A percentile compares a stretch with the other conserved stretches of the same genome.
Evolutionary conservation across 768 basidiomycete species (phyloP).

Genomic region (Lanmaoa pseudosensibilis): DNA sequence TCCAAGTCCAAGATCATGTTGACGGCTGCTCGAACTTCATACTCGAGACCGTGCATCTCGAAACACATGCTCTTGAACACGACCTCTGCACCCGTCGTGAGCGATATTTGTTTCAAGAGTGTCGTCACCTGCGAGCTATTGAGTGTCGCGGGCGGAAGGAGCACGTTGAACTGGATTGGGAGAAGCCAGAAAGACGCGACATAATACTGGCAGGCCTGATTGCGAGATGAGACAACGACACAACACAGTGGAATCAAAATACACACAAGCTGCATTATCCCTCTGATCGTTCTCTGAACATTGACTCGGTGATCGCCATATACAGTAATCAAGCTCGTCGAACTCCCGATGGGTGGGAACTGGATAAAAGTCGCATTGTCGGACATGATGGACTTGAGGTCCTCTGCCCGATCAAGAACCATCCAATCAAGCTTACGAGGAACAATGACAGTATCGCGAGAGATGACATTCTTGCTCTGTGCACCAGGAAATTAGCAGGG

Average conservation of each 20-base stretch:
- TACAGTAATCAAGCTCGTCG: constrained; percentile 89
- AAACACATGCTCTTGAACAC: constrained; percentile 98
- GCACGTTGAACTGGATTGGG: constrained; percentile 89
- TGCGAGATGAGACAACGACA: constrained; percentile 17
- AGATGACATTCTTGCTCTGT: constrained; percentile 86
- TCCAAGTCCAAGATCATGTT: constrained; percentile 88
- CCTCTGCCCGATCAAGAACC: constrained; percentile 93
- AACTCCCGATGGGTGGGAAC: constrained; percentile 89
- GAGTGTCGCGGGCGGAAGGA: constrained; percentile 78
- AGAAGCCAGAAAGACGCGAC: constrained; percentile 97
- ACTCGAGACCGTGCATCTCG: constrained; percentile 92
- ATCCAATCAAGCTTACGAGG: constrained; percentile 99
- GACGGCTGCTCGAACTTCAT: constrained; percentile 85
- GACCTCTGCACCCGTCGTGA: constrained; percentile 86
- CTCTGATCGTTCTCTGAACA: constrained; percentile 90
- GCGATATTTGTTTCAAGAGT: constrained; percentile 83
- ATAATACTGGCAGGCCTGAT: constrained; percentile 90
- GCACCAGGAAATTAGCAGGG: background rate
- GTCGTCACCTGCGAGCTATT: constrained; percentile 81
- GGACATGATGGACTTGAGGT: constrained; percentile 88
- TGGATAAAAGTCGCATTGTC: constrained; percentile 97
- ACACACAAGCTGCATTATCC: constrained; percentile 92
- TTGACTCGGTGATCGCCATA: constrained; percentile 93
- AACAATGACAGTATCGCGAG: constrained; percentile 89
- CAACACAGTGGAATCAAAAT: constrained; percentile 9